Base-by-base conservation (phyloP, 805 yeast genomes). In the Candida boidinii region DNA sequence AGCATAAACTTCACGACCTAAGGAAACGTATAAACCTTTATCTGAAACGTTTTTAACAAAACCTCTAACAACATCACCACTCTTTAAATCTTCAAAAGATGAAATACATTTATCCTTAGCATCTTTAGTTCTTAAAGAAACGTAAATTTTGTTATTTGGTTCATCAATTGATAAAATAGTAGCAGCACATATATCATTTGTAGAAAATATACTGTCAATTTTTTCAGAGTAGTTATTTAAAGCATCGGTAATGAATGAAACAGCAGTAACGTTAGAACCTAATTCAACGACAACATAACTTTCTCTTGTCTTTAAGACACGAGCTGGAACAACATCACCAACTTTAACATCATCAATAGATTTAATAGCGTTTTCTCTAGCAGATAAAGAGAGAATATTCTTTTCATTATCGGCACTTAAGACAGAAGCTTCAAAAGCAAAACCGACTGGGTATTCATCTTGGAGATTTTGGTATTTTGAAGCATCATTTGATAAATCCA, bases 61-160 rank as follows among this genome's bases (percentile, higher is more conserved):
- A n/a, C 95, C 97, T 42, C 76, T 71, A 27, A 88, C 77, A 47
- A 85, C 66, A 37, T 76, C 79, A 26, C 94, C 95, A 35, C 72
- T 66, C 30, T 63, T 59, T 38, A 87, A 49, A 42, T 82, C 88
- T 4, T 63, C 52, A 25, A 64, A 49, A 3, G 75, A 51, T 7
- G 48, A 48, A 26, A 82, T 66, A 5, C 56, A 47, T 45, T 65
- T 73, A 44, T 79, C 80, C 34, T 58, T 63, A 10, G 76, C 65
- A n/a, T 56, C 54, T 5, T 53, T 49, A 13, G 73, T 60, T 42
- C 94, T 70, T 40, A 85, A 61, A 1, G 85, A 73, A 18, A 85
- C 80, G 27, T 68, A 65, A 30, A 83, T 60, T 51, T 71, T 78
- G 33, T 70, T 64, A 35, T 66, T 62, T 12, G 64, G 62, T 12